Evolutionary conservation across 371 early-diverging fungal species (phyloP), one percentile per base, ranked within the genome.

Genomic region (Syncephalastrum monosporum): DNA sequence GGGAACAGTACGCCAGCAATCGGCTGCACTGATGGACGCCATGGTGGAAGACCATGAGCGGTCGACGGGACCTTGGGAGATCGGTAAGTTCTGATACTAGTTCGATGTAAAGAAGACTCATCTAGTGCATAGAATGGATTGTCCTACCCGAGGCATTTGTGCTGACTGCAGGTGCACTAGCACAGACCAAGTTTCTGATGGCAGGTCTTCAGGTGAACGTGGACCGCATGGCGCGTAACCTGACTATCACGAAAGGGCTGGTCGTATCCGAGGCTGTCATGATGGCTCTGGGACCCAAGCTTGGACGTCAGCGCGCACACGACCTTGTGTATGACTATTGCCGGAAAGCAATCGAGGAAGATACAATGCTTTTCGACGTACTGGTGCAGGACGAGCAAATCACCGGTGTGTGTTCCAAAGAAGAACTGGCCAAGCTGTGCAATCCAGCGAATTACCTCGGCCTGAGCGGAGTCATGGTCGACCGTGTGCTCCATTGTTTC

Each of bases 11-110:
- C 57, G 63, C 24, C 63, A 63, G 23, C 63, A 63, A 8, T 29
- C 55, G 2, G 63, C 63, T 3, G 57, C 63, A 3, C 50, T 63
- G 41, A 54, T 63, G 58, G 63, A 63, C 16, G 57, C 63, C 3
- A 63, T 63, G 63, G 51, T 63, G 2, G 58, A 46, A n/a, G 63
- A 63, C 29, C 63, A 63, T 16, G 63, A 63, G 44, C 54, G 63
- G 6, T 54, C 58, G 13, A 63, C 58, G 4, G 63, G 63, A 15
- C 57, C 57, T 48, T 63, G 63, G 63, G 63, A 58, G 49, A 63
- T 63, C 47, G 63, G 63, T 63, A 58, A 57, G 46, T 42, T 42
- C 23, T 24, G 41, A 14, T 42, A 51, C 25, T 27, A 3, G 16
- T 19, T 46, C 23, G 12, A 16, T n/a, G 25, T 12, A 19, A 17